Base-by-base conservation (phyloP, 2,329 filamentous ascomycete species). In the Botrytis tulipae region DNA sequence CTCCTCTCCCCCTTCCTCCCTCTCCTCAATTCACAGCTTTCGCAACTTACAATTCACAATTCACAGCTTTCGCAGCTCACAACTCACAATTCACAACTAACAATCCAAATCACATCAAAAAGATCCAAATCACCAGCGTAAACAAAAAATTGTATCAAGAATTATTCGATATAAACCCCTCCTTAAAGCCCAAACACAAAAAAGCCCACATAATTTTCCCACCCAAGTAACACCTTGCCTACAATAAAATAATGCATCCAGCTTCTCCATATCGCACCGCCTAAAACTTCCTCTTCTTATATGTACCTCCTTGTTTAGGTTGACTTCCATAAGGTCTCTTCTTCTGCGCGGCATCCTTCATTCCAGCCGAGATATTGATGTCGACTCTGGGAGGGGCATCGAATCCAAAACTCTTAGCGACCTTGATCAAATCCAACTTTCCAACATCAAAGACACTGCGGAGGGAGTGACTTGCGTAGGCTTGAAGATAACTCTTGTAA, bases 401-500 rank as follows among this genome's bases (percentile, higher is more conserved):
- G 82, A 97, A 97, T 0, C 93, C 93, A 80, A 96, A 97, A 77
- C 90, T 89, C 86, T 94, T 95, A 70, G 93, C 93, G 5, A 97
- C 91, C 84, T 95, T 95, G 79, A 91, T 89, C 29, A 97, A 85
- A 81, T 97, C 93, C 20, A 96, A 85, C 81, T 93, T 93, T 82
- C 93, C 87, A 71, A 97, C 90, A 82, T 95, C 92, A 81, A 95
- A 97, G 54, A 97, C 91, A n/a, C 90, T 92, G 42, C 93, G 89
- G 74, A 96, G 85, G 77, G 89, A 91, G 83, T 95, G 96, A 74
- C 91, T 94, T 35, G 95, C 94, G 81, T 99, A 99, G 0, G 96
- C 95, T 82, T 98, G 94, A 37, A 99, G 88, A 82, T 99, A 99
- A 32, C 93, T 93, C 74, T 93, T 89, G 85, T 96, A 97, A 6